Base-by-base conservation (phyloP, 1,284 basidiomycete genomes). In the Schizopora paradoxa region DNA sequence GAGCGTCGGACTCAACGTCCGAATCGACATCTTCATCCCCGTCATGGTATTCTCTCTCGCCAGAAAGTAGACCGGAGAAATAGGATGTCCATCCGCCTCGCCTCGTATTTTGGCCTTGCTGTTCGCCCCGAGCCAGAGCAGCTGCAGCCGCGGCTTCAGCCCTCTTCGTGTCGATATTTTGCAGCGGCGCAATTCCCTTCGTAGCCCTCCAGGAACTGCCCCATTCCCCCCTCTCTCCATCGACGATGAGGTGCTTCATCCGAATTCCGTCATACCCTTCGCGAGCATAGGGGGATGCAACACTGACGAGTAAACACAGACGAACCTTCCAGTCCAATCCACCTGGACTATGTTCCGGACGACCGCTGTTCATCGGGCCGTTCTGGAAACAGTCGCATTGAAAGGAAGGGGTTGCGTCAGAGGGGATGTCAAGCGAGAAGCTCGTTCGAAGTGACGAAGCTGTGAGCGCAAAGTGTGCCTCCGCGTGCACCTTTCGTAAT, bases 311-410 rank as follows among this genome's bases (percentile, higher is more conserved):
- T 39, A 96, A 74, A 39, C 82, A 84, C 40, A 96, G 59, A 26
- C 86, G 71, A 10, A 96, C 79, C 54, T 82, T 85, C 92, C 92
- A 96, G 56, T 87, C 77, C 3, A 95, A 66, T 0, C 91, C 91
- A 8, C 91, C 89, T n/a, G n/a, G n/a, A n/a, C n/a, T n/a, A n/a
- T n/a, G n/a, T n/a, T n/a, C n/a, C 18, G 52, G 43, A 10, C 6
- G 49, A 48, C 11, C 47, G 55, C 1, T 57, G 0, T 62, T 55
- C 19, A 41, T 33, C 38, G 53, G 42, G 1, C 45, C 25, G 3
- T 32, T 47, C 5, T 60, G 59, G 32, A 72, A 70, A 10, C 79
- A 61, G 35, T 66, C 60, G 1, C 82, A 65, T 59, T 82, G 64
- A 62, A 95, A 95, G 0, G 81, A 85, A 0, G 92, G 92, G 43